phyloP scores from a whole-genome alignment of 2,329 filamentous ascomycete species.

The Coniochaeta ligniaria region DNA sequence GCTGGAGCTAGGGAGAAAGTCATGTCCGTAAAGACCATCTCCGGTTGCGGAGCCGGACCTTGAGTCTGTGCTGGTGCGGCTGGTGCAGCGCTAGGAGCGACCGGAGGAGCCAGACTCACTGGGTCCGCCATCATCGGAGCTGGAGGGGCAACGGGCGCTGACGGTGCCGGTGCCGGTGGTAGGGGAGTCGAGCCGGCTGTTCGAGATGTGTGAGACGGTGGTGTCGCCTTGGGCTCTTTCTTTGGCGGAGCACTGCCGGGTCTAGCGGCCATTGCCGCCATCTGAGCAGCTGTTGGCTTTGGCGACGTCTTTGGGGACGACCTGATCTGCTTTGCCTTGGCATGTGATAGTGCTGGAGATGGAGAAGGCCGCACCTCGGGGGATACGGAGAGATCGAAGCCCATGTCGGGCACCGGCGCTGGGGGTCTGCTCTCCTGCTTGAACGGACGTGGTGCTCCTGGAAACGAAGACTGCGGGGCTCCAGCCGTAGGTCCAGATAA shows the following conservation, averaged over 20 bases:
- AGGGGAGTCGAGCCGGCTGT: slow-evolving; percentile 3
- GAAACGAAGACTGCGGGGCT: not conserved
- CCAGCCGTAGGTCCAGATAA: not conserved
- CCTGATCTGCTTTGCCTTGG: slow-evolving; percentile 7
- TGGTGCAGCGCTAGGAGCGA: not conserved
- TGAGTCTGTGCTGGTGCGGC: not conserved
- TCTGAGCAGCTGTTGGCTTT: slow-evolving; percentile 12
- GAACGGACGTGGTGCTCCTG: slow-evolving; percentile 9
- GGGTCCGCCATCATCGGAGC: slow-evolving; percentile 14
- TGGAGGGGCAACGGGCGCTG: slow-evolving; percentile 12
- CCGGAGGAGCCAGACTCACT: slow-evolving; percentile 4
- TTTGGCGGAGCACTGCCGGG: slow-evolving; percentile 13
- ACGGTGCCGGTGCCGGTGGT: slow-evolving; percentile 10
- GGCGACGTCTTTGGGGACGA: slow-evolving; percentile 11
- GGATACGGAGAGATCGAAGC: slow-evolving; percentile 29
- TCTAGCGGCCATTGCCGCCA: slow-evolving; percentile 6
- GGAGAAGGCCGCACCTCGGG: slow-evolving; percentile 8
- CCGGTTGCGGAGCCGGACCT: slow-evolving; percentile 19
- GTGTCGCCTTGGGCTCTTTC: slow-evolving; percentile 12
- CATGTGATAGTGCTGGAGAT: slow-evolving; percentile 9
- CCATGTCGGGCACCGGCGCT: slow-evolving; percentile 52
- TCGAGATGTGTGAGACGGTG: slow-evolving; percentile 8
- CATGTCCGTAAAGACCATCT: slow-evolving; percentile 49
- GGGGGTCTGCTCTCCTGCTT: slow-evolving; percentile 33
- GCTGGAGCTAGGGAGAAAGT: slow-evolving; percentile 44